A percentile compares a stretch with the other conserved stretches of the same genome.
phyloP scores from a whole-genome alignment of 768 basidiomycete species.

The Boletus edulis region DNA sequence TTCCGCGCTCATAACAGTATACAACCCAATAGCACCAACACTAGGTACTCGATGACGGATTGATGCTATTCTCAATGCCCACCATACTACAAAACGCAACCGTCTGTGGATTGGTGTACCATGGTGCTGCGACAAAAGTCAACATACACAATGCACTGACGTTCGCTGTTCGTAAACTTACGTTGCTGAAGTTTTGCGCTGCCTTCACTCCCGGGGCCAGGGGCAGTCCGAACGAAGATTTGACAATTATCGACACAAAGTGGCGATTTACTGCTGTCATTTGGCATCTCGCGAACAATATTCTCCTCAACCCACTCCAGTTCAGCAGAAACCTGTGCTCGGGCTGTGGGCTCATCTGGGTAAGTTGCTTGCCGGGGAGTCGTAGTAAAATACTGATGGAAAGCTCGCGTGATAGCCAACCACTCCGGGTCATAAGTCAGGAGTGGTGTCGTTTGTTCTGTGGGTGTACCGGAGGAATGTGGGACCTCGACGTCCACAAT shows the following conservation, averaged over 20 bases:
- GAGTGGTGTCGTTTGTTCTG: constrained; percentile 24
- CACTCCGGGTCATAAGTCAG: constrained; percentile 86
- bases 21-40: neutral
- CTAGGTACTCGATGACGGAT: constrained; percentile 23
- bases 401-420: constrained; percentile 90
- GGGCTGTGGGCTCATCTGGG: constrained; percentile 52
- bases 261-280: neutral
- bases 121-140: constrained; percentile 48
- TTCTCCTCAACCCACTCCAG: constrained; percentile 67
- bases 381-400: constrained; percentile 74
- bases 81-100: constrained; percentile 81
- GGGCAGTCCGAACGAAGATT: constrained; percentile 65
- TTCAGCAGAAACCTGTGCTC: constrained; percentile 56
- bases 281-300: constrained; percentile 31
- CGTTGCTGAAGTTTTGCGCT: constrained; percentile 37
- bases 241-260: constrained; percentile 54
- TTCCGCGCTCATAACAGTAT: too few relatives aligned
- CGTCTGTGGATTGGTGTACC: constrained; percentile 89
- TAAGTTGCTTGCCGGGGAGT: constrained; percentile 48
- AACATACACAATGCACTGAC: neutral
- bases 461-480: constrained; percentile 8
- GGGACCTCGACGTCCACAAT: constrained; percentile 59
- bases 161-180: constrained; percentile 25
- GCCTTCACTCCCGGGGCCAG: constrained; percentile 45
- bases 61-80: constrained; percentile 71